These are phyloP conservation scores for Termitomyces sp. DNA, from an alignment of 768 basidiomycete species.

Conservation along the genomic window DNA sequence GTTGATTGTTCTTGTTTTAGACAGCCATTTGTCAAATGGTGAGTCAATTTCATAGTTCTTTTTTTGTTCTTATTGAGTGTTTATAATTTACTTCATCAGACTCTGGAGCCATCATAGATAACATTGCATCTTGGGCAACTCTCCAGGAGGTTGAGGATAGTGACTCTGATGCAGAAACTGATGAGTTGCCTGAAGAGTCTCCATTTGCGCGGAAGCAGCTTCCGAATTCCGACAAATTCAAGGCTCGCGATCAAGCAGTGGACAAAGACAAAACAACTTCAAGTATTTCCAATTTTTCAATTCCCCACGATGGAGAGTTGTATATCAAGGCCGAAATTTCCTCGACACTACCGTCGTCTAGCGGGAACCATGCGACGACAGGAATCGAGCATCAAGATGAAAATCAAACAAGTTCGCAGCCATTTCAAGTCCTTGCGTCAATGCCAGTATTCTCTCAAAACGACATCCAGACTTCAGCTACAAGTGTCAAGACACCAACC, in stretches of 20 bases:
- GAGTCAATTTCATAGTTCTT: not conserved
- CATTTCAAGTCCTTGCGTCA: not conserved
- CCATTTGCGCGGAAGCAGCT: too few relatives aligned
- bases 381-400: not conserved
- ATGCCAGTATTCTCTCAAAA: not conserved
- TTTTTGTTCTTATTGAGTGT: not conserved
- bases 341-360: not conserved
- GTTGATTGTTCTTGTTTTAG: not conserved
- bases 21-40: not conserved
- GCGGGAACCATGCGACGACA: not conserved
- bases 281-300: not conserved
- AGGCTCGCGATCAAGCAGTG: not conserved
- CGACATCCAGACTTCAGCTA: not conserved
- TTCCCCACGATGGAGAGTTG: not conserved
- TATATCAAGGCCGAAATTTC: not conserved
- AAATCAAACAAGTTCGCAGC: not conserved
- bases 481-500: not conserved
- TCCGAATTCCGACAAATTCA: not conserved
- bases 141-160: not conserved
- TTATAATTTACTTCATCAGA: not conserved
- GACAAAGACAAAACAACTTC: not conserved
- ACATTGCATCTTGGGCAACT: not conserved
- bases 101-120: not conserved
- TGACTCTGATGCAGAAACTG: slow-evolving; percentile 1
- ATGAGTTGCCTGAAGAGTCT: slow-evolving; percentile 1